Evolutionary conservation across 305 asterid genomes (phyloP).

Genomic region (Fraxinus xanthoxyloides): DNA sequence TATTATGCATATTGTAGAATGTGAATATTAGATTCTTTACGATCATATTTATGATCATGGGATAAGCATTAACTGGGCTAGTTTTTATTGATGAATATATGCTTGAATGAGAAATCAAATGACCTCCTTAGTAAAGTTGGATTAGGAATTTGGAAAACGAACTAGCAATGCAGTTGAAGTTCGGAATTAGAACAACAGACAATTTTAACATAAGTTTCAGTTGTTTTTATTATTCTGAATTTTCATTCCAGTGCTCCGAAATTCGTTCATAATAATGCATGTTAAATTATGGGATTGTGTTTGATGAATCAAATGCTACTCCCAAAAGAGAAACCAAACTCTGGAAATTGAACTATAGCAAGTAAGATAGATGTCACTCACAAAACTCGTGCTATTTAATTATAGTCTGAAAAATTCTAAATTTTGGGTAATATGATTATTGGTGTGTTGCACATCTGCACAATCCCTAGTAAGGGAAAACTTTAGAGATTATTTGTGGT

Average conservation of each 20-base stretch:
- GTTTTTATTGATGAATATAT: not conserved
- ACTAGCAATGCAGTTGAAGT: constrained; percentile 1
- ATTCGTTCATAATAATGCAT: not conserved
- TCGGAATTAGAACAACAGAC: not conserved
- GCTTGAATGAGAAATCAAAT: not conserved
- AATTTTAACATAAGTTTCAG: not conserved
- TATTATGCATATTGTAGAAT: not conserved
- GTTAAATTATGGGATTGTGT: not conserved
- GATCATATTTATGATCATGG: not conserved
- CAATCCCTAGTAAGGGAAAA: not conserved
- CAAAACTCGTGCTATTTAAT: not conserved
- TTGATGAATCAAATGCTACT: not conserved
- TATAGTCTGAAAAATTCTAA: not conserved
- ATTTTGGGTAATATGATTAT: constrained; percentile 5
- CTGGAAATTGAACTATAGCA: constrained; percentile 1
- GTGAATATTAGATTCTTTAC: not conserved
- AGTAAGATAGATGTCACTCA: constrained; percentile 8
- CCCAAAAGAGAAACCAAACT: constrained; percentile 3
- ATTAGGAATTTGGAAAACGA: not conserved
- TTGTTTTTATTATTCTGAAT: not conserved
- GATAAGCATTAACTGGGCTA: not conserved
- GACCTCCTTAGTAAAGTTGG: not conserved
- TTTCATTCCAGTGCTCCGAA: not conserved
- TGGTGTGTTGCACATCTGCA: not conserved
- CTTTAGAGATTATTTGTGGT: not conserved